Base-by-base conservation (phyloP, 805 yeast genomes). In the Myxozyma sirexii region DNA sequence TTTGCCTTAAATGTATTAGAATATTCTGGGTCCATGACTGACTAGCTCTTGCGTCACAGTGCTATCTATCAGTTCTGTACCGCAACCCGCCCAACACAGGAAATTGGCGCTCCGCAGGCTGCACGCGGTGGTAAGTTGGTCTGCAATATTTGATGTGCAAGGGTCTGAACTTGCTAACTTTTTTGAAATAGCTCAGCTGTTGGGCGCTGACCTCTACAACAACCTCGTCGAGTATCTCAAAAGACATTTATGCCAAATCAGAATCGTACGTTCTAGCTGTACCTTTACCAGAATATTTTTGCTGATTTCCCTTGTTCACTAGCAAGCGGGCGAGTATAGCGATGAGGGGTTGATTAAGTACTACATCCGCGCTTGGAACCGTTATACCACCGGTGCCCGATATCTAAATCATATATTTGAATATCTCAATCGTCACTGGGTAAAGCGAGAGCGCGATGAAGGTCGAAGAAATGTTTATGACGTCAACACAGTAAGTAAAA, bases 371-470 rank as follows among this genome's bases (percentile, higher is more conserved):
- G 84, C 87, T 65, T 96, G 98, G 97, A 84, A 85, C 64, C 82
- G 98, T 61, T 94, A 82, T 72, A 84, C 96, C 23, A 84, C 90
- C 54, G 98, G 98, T 27, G 96, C 98, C 1, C 88, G 91, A 15
- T 88, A 90, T 74, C 76, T 94, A 72, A 91, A 90, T 73, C 94
- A 96, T 72, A 92, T 96, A 4, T 89, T 94, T 70, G 97, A 93
- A 72, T 94, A 94, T 74, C 85, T 94, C 82, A 94, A 94, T 74
- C 82, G 98, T 63, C 94, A 93, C 75, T 94, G 99, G 99, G 97
- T 96, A 45, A 88, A 88, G 68, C 92, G 96, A 70, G 98, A 93
- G 74, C 82, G 98, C 70, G 87, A 90, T 44, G 97, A 93, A 72
- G 97, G 97, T 17, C 84, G 90, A 69, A 82, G 91, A 64, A 91